A percentile compares a stretch with the other conserved stretches of the same genome.
These are phyloP conservation scores for Yamadazyma atlantica DNA, from an alignment of 1,139 yeast genomes.

Conservation along the genomic window DNA sequence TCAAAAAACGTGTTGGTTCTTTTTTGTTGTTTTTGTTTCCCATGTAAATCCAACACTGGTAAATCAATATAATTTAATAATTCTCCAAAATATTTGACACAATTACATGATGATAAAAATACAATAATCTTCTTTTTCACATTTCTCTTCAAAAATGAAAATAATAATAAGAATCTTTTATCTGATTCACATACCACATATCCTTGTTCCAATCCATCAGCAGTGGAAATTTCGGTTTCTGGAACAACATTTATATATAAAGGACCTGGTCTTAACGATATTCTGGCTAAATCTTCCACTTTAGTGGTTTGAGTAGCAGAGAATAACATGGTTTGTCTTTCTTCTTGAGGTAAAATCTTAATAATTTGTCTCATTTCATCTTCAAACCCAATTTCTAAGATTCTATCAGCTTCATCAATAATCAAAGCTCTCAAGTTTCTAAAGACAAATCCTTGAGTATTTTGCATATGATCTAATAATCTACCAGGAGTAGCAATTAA, in stretches of 20 bases:
- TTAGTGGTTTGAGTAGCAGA: slow-evolving; percentile 99
- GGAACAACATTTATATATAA: slow-evolving; percentile 92
- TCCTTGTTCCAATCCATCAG: slow-evolving; percentile 96
- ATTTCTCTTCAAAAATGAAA: slow-evolving; percentile 91
- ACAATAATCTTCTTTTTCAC: slow-evolving; percentile 89
- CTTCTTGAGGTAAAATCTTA: slow-evolving; percentile 88
- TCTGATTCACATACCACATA: slow-evolving; percentile 97
- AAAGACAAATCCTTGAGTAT: slow-evolving; percentile 90
- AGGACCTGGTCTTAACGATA: slow-evolving; percentile 93
- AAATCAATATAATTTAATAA: slow-evolving; percentile 90
- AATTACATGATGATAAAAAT: slow-evolving; percentile 92
- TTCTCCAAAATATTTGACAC: slow-evolving; percentile 95
- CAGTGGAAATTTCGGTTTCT: slow-evolving; percentile 81
- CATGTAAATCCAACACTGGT: slow-evolving; percentile 94
- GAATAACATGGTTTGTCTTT: slow-evolving; percentile 94
- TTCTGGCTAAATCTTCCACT: slow-evolving; percentile 96
- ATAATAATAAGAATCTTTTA: slow-evolving; percentile 82
- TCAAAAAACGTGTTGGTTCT: slow-evolving; percentile 97
- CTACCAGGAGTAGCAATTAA: slow-evolving; percentile 98
- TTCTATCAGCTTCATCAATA: slow-evolving; percentile 97
- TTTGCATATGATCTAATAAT: slow-evolving; percentile 91
- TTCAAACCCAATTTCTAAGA: slow-evolving; percentile 95
- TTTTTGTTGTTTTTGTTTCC: slow-evolving; percentile 97
- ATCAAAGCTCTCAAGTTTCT: slow-evolving; percentile 91
- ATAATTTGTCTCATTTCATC: slow-evolving; percentile 98